Percentiles rank a stretch among this genome's conserved stretches.
Evolutionary conservation across 352 stramenopile genomes (phyloP).

Genomic region (Sclerospora graminicola): DNA sequence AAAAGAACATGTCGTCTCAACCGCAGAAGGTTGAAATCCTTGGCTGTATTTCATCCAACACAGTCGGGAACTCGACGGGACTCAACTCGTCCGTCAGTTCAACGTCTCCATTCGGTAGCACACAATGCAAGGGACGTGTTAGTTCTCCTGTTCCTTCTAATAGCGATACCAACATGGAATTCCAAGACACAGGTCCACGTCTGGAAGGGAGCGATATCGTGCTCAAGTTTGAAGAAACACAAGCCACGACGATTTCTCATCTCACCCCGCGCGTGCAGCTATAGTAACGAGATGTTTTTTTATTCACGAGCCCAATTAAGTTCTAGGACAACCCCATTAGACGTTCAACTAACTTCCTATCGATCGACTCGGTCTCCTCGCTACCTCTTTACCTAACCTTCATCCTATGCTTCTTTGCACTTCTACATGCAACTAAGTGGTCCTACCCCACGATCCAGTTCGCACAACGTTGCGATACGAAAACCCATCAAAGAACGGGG

Average conservation of each 20-base stretch:
- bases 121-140: conserved; percentile 13
- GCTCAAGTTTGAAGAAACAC: conserved; percentile 14
- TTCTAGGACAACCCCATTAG: no score
- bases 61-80: no score
- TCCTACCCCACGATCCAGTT: conserved; percentile 9
- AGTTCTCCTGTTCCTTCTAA: conserved; percentile 19
- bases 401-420: not conserved
- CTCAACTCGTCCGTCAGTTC: conserved; percentile 7
- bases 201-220: conserved; percentile 14
- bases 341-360: no score
- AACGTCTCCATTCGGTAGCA: conserved; percentile 16
- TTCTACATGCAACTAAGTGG: conserved; percentile 21
- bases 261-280: conserved; percentile 2
- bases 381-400: not conserved
- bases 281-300: no score
- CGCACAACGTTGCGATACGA: conserved; percentile 40
- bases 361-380: no score
- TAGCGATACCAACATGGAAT: conserved; percentile 22
- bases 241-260: conserved; percentile 10
- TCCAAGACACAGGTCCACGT: conserved; percentile 9
- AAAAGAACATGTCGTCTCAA: conserved; percentile 3
- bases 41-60: conserved; percentile 15
- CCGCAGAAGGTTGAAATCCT: not conserved
- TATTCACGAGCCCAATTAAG: no score
- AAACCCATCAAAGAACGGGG: conserved; percentile 86